A percentile compares a stretch with the other conserved stretches of the same genome.
Evolutionary conservation across 75 land plant species (phyloP).

Genomic region (Pinus taeda): DNA sequence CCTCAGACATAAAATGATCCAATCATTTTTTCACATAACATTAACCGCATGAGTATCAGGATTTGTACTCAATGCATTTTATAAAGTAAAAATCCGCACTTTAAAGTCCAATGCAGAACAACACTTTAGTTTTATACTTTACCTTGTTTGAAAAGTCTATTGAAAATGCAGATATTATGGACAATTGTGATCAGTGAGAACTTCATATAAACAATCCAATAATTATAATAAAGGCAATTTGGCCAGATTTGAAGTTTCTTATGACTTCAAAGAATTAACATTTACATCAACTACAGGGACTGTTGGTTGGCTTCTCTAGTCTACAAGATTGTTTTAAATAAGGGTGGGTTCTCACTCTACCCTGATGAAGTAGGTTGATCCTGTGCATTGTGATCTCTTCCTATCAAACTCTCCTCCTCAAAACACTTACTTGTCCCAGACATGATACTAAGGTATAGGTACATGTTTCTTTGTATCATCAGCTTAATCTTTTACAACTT

Average conservation of each 20-base stretch:
- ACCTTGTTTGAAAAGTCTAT: too few species aligned
- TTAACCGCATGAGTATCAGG: neutral
- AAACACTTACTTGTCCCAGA: too few species aligned
- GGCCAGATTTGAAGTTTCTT: neutral
- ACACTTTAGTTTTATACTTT: too few species aligned
- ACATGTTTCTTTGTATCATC: too few species aligned
- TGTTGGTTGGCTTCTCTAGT: neutral
- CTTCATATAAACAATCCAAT: neutral
- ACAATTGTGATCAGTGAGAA: too few species aligned
- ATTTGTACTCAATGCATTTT: neutral
- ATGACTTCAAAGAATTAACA: constrained; percentile 1
- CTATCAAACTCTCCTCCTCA: too few species aligned
- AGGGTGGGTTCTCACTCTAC: too few species aligned
- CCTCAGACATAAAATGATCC: neutral
- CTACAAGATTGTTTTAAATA: neutral
- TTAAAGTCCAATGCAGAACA: neutral
- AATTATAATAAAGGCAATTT: neutral
- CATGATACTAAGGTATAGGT: too few species aligned
- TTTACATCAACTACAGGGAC: neutral
- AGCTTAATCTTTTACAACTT: too few species aligned
- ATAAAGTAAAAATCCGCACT: neutral
- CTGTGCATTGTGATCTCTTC: too few species aligned
- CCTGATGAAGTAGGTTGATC: too few species aligned
- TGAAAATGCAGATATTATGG: too few species aligned
- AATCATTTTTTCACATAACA: neutral